Percentiles rank a stretch among this genome's conserved stretches.
Evolutionary conservation across 2,329 filamentous ascomycete genomes (phyloP).

Genomic region (Rhynchosporium secalis): DNA sequence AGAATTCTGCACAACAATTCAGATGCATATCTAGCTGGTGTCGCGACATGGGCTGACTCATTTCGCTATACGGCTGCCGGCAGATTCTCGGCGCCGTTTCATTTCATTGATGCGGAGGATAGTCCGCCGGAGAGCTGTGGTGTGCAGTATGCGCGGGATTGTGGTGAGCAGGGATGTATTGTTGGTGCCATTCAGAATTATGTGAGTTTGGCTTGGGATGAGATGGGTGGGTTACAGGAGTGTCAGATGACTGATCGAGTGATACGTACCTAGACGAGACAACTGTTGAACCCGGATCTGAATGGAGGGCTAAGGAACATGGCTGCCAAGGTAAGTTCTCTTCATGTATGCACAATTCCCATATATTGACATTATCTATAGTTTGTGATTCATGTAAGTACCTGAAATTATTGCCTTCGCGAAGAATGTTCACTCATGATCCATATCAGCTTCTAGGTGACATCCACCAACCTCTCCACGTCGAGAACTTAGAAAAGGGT

Average conservation of each 20-base stretch:
- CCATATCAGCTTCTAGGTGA: conserved; percentile 64
- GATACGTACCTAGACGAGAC: conserved; percentile 29
- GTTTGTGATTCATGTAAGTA: conserved; percentile 40
- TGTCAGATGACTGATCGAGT: not conserved
- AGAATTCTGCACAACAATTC: conserved; percentile 55
- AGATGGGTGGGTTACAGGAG: not conserved
- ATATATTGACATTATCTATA: conserved; percentile 24
- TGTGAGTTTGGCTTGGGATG: conserved; percentile 29
- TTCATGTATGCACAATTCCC: not conserved
- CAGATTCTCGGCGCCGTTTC: conserved; percentile 60
- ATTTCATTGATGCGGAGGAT: conserved; percentile 71
- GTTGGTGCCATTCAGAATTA: conserved; percentile 46
- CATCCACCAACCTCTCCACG: conserved; percentile 68
- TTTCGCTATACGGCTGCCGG: conserved; percentile 63
- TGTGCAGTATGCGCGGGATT: conserved; percentile 61
- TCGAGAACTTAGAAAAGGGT: conserved; percentile 62
- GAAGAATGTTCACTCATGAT: not conserved
- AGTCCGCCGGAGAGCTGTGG: conserved; percentile 57
- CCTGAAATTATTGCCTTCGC: too few relatives aligned
- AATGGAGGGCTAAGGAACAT: conserved; percentile 51
- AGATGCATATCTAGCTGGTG: conserved; percentile 59
- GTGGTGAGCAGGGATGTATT: conserved; percentile 61
- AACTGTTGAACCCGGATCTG: conserved; percentile 39
- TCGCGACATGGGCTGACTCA: conserved; percentile 67
- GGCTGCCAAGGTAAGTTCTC: conserved; percentile 53